Conservation (phyloP, 768 basidiomycete genomes). For the Termitomyces sp. region DNA sequence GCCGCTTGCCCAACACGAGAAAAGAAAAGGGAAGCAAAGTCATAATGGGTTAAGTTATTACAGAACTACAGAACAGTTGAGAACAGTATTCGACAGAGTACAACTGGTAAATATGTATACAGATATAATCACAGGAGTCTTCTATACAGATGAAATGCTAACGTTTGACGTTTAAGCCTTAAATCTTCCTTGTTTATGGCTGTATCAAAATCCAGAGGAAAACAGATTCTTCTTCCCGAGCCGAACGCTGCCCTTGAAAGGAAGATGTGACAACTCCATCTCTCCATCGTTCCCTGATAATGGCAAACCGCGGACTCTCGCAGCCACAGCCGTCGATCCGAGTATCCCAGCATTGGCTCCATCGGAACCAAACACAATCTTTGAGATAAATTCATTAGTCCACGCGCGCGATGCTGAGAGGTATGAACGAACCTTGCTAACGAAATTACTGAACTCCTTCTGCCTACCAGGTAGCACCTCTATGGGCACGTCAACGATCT, state of each 20-base stretch:
- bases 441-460: slow-evolving; percentile 69
- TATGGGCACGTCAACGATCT: slow-evolving; percentile 68
- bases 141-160: not conserved
- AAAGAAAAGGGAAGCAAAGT: too few relatives aligned
- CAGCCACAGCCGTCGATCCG: slow-evolving; percentile 57
- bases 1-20: too few relatives aligned
- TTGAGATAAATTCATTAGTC: not conserved
- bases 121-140: not conserved
- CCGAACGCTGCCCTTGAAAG: slow-evolving; percentile 60
- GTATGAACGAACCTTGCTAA: slow-evolving; percentile 53
- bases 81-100: not conserved
- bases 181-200: too few relatives aligned
- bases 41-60: too few relatives aligned
- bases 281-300: slow-evolving; percentile 33
- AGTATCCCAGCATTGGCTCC: slow-evolving; percentile 67
- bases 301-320: slow-evolving; percentile 57
- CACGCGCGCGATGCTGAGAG: not conserved
- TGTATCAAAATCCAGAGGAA: not conserved
- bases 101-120: not conserved
- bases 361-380: slow-evolving; percentile 65
- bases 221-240: slow-evolving; percentile 48
- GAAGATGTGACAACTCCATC: slow-evolving; percentile 57
- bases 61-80: not conserved
- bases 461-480: slow-evolving; percentile 75
- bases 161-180: not conserved